Percentiles rank a stretch among this genome's conserved stretches.
Evolutionary conservation across 176 grass and related monocot genomes (phyloP).

Genomic region (Bonia amplexicaulis): DNA sequence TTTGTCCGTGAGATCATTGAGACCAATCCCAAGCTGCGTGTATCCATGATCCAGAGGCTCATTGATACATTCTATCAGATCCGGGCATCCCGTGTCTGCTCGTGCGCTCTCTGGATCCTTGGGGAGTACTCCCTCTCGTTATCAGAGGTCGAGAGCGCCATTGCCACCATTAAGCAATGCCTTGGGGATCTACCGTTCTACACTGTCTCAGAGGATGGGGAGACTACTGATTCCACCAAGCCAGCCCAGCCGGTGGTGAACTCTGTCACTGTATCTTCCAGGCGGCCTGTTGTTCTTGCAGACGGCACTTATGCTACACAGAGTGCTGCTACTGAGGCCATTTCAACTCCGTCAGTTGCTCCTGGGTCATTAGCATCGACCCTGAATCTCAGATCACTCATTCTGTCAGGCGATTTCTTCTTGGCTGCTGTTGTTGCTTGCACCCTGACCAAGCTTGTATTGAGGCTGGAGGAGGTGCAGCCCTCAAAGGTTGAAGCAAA

Average conservation of each 20-base stretch:
- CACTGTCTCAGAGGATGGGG: conserved; percentile 54
- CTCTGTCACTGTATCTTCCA: conserved; percentile 47
- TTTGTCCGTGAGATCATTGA: conserved; percentile 71
- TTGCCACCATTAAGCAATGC: conserved; percentile 60
- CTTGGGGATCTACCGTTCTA: conserved; percentile 62
- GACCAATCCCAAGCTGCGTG: conserved; percentile 62
- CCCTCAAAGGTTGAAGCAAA: conserved; percentile 50
- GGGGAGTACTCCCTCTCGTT: conserved; percentile 61
- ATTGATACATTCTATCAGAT: conserved; percentile 72
- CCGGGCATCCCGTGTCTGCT: conserved; percentile 51
- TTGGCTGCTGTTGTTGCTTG: conserved; percentile 40
- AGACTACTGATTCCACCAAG: conserved; percentile 38
- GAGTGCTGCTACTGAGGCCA: conserved; percentile 55
- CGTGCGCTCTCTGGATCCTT: conserved; percentile 62
- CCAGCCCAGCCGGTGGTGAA: conserved; percentile 27
- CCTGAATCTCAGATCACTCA: conserved; percentile 56
- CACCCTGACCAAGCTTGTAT: conserved; percentile 57
- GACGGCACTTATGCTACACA: conserved; percentile 75
- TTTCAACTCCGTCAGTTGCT: conserved; percentile 33
- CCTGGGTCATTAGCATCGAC: conserved; percentile 37
- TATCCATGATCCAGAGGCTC: conserved; percentile 65
- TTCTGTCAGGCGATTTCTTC: conserved; percentile 70
- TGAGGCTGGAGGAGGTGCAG: conserved; percentile 70
- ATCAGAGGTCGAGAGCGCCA: conserved; percentile 59
- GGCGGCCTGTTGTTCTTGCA: conserved; percentile 56